Conservation (phyloP, 176 grass and related monocot genomes). For the Thalia dealbata region DNA sequence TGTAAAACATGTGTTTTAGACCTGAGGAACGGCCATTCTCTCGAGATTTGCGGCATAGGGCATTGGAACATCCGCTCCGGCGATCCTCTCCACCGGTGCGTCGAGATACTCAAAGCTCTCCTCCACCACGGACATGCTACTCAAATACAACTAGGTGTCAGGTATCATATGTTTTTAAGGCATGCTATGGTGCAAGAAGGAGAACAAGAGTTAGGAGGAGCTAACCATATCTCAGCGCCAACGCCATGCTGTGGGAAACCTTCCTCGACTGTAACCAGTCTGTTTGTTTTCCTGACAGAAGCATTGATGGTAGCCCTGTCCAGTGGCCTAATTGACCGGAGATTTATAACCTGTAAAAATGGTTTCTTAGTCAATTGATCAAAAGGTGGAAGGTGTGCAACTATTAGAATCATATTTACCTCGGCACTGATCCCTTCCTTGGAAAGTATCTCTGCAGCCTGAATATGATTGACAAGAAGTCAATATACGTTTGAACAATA, state of each 20-base stretch:
- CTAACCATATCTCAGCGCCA: slow-evolving; percentile 85
- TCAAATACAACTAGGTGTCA: neutral
- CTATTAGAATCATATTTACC: slow-evolving; percentile 35
- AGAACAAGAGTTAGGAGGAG: neutral
- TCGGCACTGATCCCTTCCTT: slow-evolving; percentile 96
- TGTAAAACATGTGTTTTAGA: too few species aligned
- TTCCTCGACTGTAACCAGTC: slow-evolving; percentile 77
- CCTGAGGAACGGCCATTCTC: slow-evolving; percentile 89
- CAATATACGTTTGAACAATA: neutral
- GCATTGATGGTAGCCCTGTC: slow-evolving; percentile 75
- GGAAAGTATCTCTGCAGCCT: slow-evolving; percentile 82
- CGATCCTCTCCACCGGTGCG: slow-evolving; percentile 79
- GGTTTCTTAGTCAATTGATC: slow-evolving; percentile 1
- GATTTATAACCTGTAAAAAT: slow-evolving; percentile 71
- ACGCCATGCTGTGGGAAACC: slow-evolving; percentile 85
- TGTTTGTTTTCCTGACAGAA: slow-evolving; percentile 92
- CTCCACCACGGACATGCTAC: slow-evolving; percentile 82
- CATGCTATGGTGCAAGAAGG: neutral
- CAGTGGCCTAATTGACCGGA: slow-evolving; percentile 76
- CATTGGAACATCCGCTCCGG: slow-evolving; percentile 88
- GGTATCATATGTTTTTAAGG: neutral
- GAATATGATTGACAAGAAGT: slow-evolving; percentile 21
- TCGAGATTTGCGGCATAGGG: slow-evolving; percentile 89
- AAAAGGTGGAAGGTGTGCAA: neutral
- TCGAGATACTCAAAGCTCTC: slow-evolving; percentile 93